phyloP scores from a whole-genome alignment of 345 rosid species.

The Salix caprea region DNA sequence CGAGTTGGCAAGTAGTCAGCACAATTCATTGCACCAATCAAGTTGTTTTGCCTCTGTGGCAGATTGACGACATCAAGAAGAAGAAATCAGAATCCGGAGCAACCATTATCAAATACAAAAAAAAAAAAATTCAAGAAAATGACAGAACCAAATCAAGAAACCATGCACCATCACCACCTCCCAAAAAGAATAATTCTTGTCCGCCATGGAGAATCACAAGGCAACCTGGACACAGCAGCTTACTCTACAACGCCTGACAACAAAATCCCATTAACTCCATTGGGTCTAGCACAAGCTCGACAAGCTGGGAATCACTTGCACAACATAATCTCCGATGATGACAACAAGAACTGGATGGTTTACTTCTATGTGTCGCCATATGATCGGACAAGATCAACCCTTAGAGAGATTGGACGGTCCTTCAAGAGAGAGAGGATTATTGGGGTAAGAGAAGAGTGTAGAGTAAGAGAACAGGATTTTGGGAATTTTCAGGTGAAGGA shows the following conservation, averaged over 20 bases:
- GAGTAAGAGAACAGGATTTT: constrained; percentile 91
- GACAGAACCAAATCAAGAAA: neutral
- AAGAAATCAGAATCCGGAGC: too few species aligned
- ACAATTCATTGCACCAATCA: too few species aligned
- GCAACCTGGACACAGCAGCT: constrained; percentile 73
- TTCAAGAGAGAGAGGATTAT: constrained; percentile 65
- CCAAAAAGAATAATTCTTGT: constrained; percentile 92
- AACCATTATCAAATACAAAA: neutral
- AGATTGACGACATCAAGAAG: too few species aligned
- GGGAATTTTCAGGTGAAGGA: constrained; percentile 92
- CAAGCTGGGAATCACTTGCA: constrained; percentile 55
- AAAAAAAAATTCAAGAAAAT: neutral
- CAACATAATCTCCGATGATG: constrained; percentile 36
- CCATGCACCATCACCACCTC: constrained; percentile 18
- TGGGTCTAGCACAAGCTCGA: constrained; percentile 57
- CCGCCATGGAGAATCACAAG: constrained; percentile 94
- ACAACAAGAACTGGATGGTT: constrained; percentile 49
- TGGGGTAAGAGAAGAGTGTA: constrained; percentile 92
- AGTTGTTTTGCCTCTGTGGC: too few species aligned
- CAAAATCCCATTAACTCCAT: constrained; percentile 66
- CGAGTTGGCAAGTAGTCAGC: too few species aligned
- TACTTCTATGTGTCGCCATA: constrained; percentile 96
- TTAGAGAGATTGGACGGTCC: constrained; percentile 84
- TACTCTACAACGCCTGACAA: constrained; percentile 83
- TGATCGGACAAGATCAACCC: constrained; percentile 81